A percentile compares a stretch with the other conserved stretches of the same genome.
Conservation (phyloP, 2,329 filamentous ascomycete species). For the Stachybotrys chlorohalonatus region DNA sequence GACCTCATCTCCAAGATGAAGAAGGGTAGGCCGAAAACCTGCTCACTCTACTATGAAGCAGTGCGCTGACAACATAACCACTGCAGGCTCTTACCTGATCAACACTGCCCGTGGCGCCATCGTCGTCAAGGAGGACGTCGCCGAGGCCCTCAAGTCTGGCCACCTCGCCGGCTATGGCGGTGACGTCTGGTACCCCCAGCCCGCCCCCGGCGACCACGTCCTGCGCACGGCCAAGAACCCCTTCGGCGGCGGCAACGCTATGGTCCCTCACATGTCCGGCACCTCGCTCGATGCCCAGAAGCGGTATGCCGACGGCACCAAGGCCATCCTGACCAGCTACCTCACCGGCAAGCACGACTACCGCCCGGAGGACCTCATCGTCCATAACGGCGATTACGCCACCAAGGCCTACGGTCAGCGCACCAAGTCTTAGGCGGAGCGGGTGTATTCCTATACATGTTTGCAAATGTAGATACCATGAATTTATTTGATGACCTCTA, state of each 20-base stretch:
- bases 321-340: slow-evolving; percentile 87
- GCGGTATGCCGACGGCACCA: slow-evolving; percentile 79
- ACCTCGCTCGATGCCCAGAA: slow-evolving; percentile 97
- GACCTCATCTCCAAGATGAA: slow-evolving; percentile 99
- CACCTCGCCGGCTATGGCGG: slow-evolving; percentile 85
- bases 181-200: slow-evolving; percentile 96
- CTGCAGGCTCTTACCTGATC: slow-evolving; percentile 78
- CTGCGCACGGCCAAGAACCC: slow-evolving; percentile 90
- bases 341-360: slow-evolving; percentile 84
- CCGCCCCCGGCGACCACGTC: slow-evolving; percentile 84
- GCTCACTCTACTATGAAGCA: too few species aligned
- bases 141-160: slow-evolving; percentile 81
- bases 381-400: slow-evolving; percentile 82
- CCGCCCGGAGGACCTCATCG: slow-evolving; percentile 81
- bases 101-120: slow-evolving; percentile 99
- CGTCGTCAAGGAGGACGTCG: slow-evolving; percentile 98
- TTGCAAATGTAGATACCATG: background rate
- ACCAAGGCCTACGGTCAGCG: slow-evolving; percentile 88
- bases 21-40: slow-evolving; percentile 51
- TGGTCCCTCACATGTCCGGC: slow-evolving; percentile 98
- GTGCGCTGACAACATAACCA: background rate
- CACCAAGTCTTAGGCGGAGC: slow-evolving; percentile 24
- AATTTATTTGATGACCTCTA: background rate
- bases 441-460: background rate
- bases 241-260: slow-evolving; percentile 95